A percentile compares a stretch with the other conserved stretches of the same genome.
phyloP scores from a whole-genome alignment of 1,139 yeast species.

The Yamadazyma triangularis region DNA sequence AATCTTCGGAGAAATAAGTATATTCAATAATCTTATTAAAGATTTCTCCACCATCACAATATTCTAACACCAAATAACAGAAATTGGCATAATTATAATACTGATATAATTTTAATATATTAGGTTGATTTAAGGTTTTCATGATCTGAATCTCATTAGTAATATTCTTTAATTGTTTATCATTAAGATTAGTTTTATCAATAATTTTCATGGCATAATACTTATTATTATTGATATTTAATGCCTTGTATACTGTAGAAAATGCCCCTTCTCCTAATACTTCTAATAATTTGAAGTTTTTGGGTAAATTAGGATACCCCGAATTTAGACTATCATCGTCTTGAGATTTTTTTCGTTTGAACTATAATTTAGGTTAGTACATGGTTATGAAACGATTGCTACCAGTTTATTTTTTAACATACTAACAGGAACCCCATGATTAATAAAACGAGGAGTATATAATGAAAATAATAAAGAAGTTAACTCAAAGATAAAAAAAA shows the following conservation, averaged over 20 bases:
- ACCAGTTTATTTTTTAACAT: too few relatives aligned
- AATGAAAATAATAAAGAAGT: too few relatives aligned
- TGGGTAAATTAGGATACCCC: conserved; percentile 21
- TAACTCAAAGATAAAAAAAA: too few relatives aligned
- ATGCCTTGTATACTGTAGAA: conserved; percentile 77
- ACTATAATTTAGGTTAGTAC: conserved; percentile 1
- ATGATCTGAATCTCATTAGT: conserved; percentile 82
- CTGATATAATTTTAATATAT: conserved; percentile 67
- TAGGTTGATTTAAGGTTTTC: conserved; percentile 68
- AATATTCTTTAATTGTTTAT: conserved; percentile 54
- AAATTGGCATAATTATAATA: conserved; percentile 52
- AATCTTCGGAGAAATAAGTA: conserved; percentile 84
- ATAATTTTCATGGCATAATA: conserved; percentile 83
- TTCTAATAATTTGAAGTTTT: conserved; percentile 18
- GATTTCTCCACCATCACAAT: conserved; percentile 90
- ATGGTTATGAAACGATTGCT: too few relatives aligned
- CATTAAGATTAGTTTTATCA: conserved; percentile 53
- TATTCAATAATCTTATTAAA: conserved; percentile 89
- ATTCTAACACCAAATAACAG: conserved; percentile 79
- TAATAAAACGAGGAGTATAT: too few relatives aligned
- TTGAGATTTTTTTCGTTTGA: conserved; percentile 8
- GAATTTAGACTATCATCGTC: conserved; percentile 11
- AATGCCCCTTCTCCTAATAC: conserved; percentile 84
- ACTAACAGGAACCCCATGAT: too few relatives aligned
- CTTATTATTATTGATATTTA: conserved; percentile 29